Base-by-base conservation (phyloP, 2,329 filamentous ascomycete genomes). In the Fusarium sp. region DNA sequence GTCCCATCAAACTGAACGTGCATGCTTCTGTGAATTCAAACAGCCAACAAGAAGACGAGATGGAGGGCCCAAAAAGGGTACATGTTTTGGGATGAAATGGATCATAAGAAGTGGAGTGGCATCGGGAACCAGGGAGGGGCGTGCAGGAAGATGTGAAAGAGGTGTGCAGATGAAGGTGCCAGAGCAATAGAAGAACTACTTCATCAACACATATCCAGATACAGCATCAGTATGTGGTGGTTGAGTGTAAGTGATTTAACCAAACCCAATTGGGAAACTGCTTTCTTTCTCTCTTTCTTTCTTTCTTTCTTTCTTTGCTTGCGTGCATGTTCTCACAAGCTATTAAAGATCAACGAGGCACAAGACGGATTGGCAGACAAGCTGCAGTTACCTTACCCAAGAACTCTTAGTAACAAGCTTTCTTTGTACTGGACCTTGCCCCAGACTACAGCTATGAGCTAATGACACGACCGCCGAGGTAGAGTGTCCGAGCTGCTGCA, bases 61-160 rank as follows among this genome's bases (percentile, higher is more conserved):
- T 69, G 66, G 73, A 69, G 64, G 71, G 55, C 44, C 64, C 50
- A 49, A 56, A 64, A 66, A 69, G 64, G 71, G 69, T 67, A 67
- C 64, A 67, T 53, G 58, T 42, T 60, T 60, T 65, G 69, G 59
- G 56, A 55, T 71, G 64, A 64, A 23, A 72, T 62, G 69, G 69
- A 69, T 71, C 64, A 71, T 57, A 64, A 61, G 69, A 74, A 74
- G 73, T 75, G 71, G 73, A 72, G 73, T 63, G 64, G 58, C 65
- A 70, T 69, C 69, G 63, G 61, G 62, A 70, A 40, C 58, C 73
- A 64, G 66, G 73, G 73, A 72, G 71, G 70, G 70, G 73, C 40
- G 73, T 73, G 52, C 27, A 23, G 27, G 17, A 23, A 17, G 67
- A 7, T 37, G 35, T 55, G 55, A 52, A 42, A 20, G 54, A 60